Percentiles rank a stretch among this genome's conserved stretches.
Conservation (phyloP, 768 basidiomycete species). For the Boletus tomentosulus region DNA sequence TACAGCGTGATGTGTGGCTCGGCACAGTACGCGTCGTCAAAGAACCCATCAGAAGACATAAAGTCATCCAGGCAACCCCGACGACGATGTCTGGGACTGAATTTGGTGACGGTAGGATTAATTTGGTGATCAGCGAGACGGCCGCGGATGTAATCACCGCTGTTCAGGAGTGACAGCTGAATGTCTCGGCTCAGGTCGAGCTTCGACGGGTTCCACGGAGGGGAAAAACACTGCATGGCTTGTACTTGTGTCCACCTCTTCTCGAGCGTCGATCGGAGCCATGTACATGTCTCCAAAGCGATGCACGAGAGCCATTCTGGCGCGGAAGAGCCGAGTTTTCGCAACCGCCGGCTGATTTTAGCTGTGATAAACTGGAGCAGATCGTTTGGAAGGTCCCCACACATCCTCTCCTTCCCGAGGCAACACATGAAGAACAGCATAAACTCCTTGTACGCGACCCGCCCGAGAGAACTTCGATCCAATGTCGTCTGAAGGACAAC, state of each 20-base stretch:
- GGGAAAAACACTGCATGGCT: slow-evolving; percentile 17
- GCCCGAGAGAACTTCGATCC: slow-evolving; percentile 3
- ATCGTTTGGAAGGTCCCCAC: slow-evolving; percentile 18
- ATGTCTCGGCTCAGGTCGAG: slow-evolving; percentile 31
- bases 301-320: slow-evolving; percentile 34
- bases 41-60: slow-evolving; percentile 13
- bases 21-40: slow-evolving; percentile 1
- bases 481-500: slow-evolving; percentile 33
- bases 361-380: slow-evolving; percentile 26
- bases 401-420: slow-evolving; percentile 20
- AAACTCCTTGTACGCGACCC: slow-evolving; percentile 43
- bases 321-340: slow-evolving; percentile 22
- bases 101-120: slow-evolving; percentile 3
- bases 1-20: no score
- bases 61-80: slow-evolving; percentile 18
- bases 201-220: slow-evolving; percentile 27
- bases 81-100: background rate
- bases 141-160: slow-evolving; percentile 25
- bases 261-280: slow-evolving; percentile 21
- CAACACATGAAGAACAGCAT: slow-evolving; percentile 38
- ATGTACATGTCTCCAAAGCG: slow-evolving; percentile 32
- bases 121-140: slow-evolving; percentile 4
- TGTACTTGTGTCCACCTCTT: slow-evolving; percentile 34
- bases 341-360: slow-evolving; percentile 25
- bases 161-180: slow-evolving; percentile 30